phyloP scores from a whole-genome alignment of 139 green algal genomes.

The Micromonas commoda region DNA sequence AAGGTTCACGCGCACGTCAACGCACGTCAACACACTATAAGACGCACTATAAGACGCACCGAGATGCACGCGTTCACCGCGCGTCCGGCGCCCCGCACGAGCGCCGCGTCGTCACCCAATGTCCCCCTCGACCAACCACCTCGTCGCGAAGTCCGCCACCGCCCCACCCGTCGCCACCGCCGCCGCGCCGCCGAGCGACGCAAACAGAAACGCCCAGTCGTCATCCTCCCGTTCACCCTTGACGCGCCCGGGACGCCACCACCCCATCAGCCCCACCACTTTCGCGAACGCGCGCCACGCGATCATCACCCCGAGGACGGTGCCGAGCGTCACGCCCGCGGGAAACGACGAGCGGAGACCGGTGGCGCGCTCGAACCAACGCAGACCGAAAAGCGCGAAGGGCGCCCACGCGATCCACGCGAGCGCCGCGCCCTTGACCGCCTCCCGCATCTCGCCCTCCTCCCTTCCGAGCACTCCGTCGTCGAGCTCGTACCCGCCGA shows the following conservation, averaged over 20 bases:
- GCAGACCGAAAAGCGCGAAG: background rate
- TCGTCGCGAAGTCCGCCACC: background rate
- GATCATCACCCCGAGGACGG: slow-evolving; percentile 2
- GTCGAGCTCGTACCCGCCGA: background rate
- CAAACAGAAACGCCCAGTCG: slow-evolving; percentile 4
- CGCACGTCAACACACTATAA: too few species aligned
- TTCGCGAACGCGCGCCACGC: slow-evolving; percentile 1
- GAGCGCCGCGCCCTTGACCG: background rate
- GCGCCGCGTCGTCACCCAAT: too few species aligned
- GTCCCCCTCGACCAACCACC: background rate
- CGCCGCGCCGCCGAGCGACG: background rate
- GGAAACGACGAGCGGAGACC: background rate
- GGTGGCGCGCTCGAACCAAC: background rate
- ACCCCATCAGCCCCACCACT: background rate
- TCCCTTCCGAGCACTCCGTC: background rate
- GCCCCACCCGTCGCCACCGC: background rate
- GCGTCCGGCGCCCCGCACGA: too few species aligned
- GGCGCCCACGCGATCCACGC: background rate
- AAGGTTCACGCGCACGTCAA: too few species aligned
- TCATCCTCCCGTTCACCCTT: background rate
- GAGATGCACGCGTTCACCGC: too few species aligned
- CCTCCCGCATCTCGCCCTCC: background rate
- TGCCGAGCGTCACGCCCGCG: background rate
- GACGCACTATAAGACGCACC: too few species aligned
- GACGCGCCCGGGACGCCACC: background rate